Conservation (phyloP, 169 alveolate genomes). For the Amoebophrya sp. region DNA sequence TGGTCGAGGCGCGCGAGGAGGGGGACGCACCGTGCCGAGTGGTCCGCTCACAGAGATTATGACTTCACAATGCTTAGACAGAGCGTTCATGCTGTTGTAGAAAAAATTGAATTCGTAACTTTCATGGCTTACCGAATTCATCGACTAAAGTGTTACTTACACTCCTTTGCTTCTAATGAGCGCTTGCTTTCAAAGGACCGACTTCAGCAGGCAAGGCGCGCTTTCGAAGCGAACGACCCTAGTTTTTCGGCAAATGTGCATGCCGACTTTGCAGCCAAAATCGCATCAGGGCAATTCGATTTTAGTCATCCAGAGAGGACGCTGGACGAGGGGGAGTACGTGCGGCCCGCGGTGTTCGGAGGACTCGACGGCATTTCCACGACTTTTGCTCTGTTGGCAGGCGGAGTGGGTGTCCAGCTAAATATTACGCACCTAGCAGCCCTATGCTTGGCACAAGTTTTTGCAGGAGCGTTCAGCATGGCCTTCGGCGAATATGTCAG, state of each 20-base stretch:
- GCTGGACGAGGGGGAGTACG: conserved; percentile 12
- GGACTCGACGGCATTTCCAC: conserved; percentile 32
- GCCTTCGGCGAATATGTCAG: conserved; percentile 33
- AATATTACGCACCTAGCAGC: conserved; percentile 26
- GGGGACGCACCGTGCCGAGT: too few species aligned
- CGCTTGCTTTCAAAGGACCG: background rate
- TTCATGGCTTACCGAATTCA: too few species aligned
- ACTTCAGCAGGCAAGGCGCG: background rate
- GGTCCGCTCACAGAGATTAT: too few species aligned
- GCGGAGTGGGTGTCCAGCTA: conserved; percentile 28
- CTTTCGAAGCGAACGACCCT: background rate
- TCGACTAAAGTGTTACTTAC: too few species aligned
- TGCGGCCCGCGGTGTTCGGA: conserved; percentile 32
- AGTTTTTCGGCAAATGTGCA: background rate
- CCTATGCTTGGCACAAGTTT: conserved; percentile 8
- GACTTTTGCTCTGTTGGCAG: conserved; percentile 25
- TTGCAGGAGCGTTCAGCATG: conserved; percentile 35
- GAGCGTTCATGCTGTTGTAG: too few species aligned
- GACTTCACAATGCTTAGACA: too few species aligned
- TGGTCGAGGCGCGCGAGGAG: too few species aligned
- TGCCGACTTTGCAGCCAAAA: background rate
- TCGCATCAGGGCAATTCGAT: background rate
- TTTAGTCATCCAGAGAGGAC: background rate
- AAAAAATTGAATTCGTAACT: too few species aligned
- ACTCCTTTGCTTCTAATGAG: too few species aligned